Evolutionary conservation across 2,329 filamentous ascomycete species (phyloP).

Genomic region (Berkeleyomyces rouxiae): DNA sequence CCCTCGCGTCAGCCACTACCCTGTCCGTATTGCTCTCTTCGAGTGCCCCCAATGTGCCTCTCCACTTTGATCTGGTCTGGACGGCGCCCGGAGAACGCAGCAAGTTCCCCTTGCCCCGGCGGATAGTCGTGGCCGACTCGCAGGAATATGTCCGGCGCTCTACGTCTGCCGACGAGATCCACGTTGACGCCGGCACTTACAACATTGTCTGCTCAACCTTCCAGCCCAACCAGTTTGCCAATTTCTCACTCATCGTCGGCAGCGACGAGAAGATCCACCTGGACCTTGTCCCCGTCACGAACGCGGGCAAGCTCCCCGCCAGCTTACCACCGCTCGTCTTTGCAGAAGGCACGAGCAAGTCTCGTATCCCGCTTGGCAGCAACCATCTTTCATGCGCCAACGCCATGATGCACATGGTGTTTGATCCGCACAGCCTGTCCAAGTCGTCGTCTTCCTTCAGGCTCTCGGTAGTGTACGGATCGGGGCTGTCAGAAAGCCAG

Average conservation of each 20-base stretch:
- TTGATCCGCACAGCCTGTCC: neutral
- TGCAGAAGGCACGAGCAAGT: constrained; percentile 23
- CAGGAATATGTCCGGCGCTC: constrained; percentile 78
- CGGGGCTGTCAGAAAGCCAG: constrained; percentile 48
- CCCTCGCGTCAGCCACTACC: constrained; percentile 37
- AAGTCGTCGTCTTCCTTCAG: constrained; percentile 42
- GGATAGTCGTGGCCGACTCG: constrained; percentile 67
- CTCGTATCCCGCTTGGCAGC: constrained; percentile 20
- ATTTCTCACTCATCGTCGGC: constrained; percentile 60
- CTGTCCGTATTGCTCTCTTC: constrained; percentile 62
- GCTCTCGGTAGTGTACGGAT: constrained; percentile 55
- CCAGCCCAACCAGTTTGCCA: constrained; percentile 58
- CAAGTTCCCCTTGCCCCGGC: constrained; percentile 42
- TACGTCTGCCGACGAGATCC: constrained; percentile 46
- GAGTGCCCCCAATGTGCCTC: constrained; percentile 46
- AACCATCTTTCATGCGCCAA: constrained; percentile 6
- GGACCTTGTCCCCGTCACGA: constrained; percentile 49
- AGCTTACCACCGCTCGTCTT: constrained; percentile 41
- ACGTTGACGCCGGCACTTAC: constrained; percentile 57
- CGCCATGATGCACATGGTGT: constrained; percentile 2
- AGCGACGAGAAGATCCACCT: constrained; percentile 36
- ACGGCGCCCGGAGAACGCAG: constrained; percentile 52
- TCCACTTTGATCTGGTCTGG: constrained; percentile 76
- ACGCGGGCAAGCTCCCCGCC: constrained; percentile 55
- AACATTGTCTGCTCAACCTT: constrained; percentile 86